phyloP scores from a whole-genome alignment of 2,329 filamentous ascomycete species.

The Knufia fluminis region DNA sequence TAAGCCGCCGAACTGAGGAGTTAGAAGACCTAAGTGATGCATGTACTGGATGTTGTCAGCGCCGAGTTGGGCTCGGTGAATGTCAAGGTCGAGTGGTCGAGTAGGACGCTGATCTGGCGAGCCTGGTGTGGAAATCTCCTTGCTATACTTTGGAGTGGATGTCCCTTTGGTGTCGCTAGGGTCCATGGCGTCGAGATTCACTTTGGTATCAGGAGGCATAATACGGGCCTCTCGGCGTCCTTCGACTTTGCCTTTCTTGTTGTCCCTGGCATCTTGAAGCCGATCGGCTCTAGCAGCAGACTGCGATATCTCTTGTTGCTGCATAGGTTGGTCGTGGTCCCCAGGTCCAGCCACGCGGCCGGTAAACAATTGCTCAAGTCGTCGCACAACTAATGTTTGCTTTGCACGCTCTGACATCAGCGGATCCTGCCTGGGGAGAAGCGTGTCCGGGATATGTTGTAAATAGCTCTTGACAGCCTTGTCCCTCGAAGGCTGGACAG shows the following conservation, averaged over 20 bases:
- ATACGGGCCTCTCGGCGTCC: constrained; percentile 36
- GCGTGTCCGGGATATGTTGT: constrained; percentile 60
- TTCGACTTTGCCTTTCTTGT: constrained; percentile 22
- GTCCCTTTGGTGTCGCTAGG: not conserved
- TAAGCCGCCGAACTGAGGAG: constrained; percentile 11
- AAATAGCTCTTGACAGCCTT: constrained; percentile 61
- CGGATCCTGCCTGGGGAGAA: constrained; percentile 51
- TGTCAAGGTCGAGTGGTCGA: constrained; percentile 65
- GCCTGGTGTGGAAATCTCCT: constrained; percentile 2
- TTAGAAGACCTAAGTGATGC: constrained; percentile 23
- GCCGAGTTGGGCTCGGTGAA: constrained; percentile 64
- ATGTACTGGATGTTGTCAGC: constrained; percentile 60
- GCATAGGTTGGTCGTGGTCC: constrained; percentile 41
- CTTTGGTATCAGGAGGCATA: constrained; percentile 25
- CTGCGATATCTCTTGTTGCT: constrained; percentile 49
- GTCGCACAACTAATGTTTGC: constrained; percentile 66
- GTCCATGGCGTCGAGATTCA: constrained; percentile 13
- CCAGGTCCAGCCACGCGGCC: constrained; percentile 48
- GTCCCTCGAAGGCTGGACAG: constrained; percentile 29
- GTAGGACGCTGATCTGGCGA: constrained; percentile 67
- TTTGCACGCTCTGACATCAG: constrained; percentile 61
- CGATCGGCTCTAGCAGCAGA: constrained; percentile 38
- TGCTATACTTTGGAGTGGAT: not conserved
- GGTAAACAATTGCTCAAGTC: constrained; percentile 73
- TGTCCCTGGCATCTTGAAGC: constrained; percentile 19